These are phyloP conservation scores for Penicillium olsonii DNA, from an alignment of 2,329 filamentous ascomycete genomes.

Conservation along the genomic window DNA sequence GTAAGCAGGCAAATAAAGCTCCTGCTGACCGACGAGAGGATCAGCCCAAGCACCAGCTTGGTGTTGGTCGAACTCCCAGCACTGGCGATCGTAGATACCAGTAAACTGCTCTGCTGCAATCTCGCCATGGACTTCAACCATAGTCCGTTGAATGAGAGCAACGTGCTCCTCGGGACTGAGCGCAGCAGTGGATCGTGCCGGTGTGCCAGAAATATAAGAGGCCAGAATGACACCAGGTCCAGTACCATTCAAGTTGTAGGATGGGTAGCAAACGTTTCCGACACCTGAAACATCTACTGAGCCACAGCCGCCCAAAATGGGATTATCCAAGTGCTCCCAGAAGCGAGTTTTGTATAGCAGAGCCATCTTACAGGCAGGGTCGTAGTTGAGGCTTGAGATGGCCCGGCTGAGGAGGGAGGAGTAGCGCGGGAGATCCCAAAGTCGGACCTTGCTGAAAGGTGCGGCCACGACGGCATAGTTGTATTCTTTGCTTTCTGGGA, in stretches of 20 bases:
- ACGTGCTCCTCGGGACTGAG: slow-evolving; percentile 52
- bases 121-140: slow-evolving; percentile 67
- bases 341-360: slow-evolving; percentile 68
- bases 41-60: slow-evolving; percentile 64
- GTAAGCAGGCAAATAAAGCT: slow-evolving; percentile 71
- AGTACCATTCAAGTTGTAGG: slow-evolving; percentile 38
- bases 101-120: slow-evolving; percentile 64
- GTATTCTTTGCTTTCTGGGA: slow-evolving; percentile 53
- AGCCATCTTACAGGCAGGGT: slow-evolving; percentile 59
- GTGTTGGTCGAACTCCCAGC: slow-evolving; percentile 65
- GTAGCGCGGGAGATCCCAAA: slow-evolving; percentile 61
- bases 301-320: slow-evolving; percentile 61
- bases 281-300: slow-evolving; percentile 33
- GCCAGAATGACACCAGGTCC: slow-evolving; percentile 49
- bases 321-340: slow-evolving; percentile 55
- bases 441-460: slow-evolving; percentile 65
- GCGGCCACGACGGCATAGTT: slow-evolving; percentile 68
- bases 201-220: slow-evolving; percentile 33
- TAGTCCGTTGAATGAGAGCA: slow-evolving; percentile 63
- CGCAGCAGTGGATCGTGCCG: slow-evolving; percentile 26
- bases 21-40: slow-evolving; percentile 65
- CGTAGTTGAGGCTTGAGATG: slow-evolving; percentile 53
- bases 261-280: slow-evolving; percentile 39
- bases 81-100: slow-evolving; percentile 64
- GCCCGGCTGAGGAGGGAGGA: slow-evolving; percentile 53